Evolutionary conservation across 345 rosid species (phyloP).

Genomic region (Isatis tinctoria): DNA sequence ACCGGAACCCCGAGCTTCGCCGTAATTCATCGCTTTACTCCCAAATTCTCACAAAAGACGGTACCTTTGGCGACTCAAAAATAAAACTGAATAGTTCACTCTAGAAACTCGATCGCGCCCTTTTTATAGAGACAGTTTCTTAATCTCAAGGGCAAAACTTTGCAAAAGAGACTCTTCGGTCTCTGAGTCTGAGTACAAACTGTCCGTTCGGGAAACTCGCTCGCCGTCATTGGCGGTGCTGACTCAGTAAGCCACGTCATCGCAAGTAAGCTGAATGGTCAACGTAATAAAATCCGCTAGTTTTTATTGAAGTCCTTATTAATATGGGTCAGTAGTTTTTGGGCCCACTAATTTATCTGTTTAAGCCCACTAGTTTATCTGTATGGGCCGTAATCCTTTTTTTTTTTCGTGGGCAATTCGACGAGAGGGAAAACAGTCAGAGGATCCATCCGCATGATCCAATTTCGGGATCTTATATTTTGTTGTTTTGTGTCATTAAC

Average conservation of each 20-base stretch:
- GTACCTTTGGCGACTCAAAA: neutral
- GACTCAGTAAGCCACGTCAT: constrained; percentile 16
- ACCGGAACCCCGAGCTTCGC: neutral
- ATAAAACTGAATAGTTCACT: neutral
- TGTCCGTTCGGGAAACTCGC: neutral
- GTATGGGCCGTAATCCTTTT: no score
- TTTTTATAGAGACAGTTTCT: neutral
- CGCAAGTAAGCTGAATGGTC: neutral
- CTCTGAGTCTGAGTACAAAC: neutral
- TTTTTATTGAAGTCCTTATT: no score
- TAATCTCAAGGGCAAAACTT: neutral
- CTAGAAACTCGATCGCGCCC: neutral
- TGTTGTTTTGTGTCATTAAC: no score
- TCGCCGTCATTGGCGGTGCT: neutral
- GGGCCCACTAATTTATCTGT: no score
- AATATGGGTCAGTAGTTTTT: no score
- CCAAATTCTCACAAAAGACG: neutral
- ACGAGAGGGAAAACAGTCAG: no score
- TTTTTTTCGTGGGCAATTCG: no score
- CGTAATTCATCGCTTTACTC: constrained; percentile 20
- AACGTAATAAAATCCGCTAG: no score
- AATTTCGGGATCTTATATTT: no score
- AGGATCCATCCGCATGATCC: no score
- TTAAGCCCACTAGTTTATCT: no score
- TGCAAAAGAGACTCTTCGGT: constrained; percentile 15